Evolutionary conservation across 1,284 basidiomycete genomes (phyloP), one percentile per base, ranked within the genome.

Genomic region (Apiotrichum porosum): DNA sequence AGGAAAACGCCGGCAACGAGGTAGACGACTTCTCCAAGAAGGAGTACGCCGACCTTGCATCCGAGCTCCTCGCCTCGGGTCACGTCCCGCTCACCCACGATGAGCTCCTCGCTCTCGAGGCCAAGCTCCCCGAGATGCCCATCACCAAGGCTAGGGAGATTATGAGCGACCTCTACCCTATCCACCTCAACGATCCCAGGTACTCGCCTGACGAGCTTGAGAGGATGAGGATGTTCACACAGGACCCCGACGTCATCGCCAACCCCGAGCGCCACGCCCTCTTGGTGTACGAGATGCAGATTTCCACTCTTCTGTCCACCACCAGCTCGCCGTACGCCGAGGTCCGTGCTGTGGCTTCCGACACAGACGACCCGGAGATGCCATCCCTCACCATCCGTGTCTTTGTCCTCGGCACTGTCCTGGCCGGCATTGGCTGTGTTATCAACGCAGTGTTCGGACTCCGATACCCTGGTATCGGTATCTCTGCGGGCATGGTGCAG

Each of bases 361-460:
- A 83, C 61, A 76, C 81, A 21, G 88, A 92, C 61, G 87, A 91
- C 67, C 81, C 83, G 1, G 72, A 76, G 6, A 85, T 88, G 76
- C 85, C 84, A 3, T 83, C 83, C 42, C 87, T 85, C 69, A 93
- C 89, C 3, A 86, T 91, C 75, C 80, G 89, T 60, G 82, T 84
- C 79, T 88, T 84, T 84, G 63, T 78, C 6, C 76, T 84, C 28
- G 81, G 86, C 56, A 61, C 77, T 26, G 60, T 79, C 13, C 82
- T 65, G 55, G 57, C 51, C 26, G 47, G 44, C 34, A 52, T 47
- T n/a, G 83, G 78, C 63, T 90, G 88, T 83, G 78, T 84, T 53
- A 73, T 92, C 44, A 87, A 88, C 41, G 73, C 79, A 22, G 49
- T 61, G 54, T 84, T 59, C 75, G 54, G 47, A 76, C 60, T 66